A percentile compares a stretch with the other conserved stretches of the same genome.
These are phyloP conservation scores for Alternaria ethzedia DNA, from an alignment of 2,329 filamentous ascomycete genomes.

Conservation along the genomic window DNA sequence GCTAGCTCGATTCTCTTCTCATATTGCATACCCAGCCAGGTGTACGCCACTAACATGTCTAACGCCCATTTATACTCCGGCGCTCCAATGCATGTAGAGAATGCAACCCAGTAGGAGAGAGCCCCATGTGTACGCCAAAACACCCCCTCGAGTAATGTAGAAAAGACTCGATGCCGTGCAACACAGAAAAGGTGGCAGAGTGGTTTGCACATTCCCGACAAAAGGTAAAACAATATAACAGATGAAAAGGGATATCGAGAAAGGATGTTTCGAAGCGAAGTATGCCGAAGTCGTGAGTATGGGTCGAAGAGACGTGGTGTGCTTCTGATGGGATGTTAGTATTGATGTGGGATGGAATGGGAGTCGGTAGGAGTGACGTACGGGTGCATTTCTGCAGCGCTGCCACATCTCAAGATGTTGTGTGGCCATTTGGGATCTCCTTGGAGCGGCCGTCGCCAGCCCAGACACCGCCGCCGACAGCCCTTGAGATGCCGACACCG, in stretches of 20 bases:
- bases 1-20: constrained; percentile 7
- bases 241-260: constrained; percentile 26
- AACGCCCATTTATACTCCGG: constrained; percentile 15
- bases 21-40: constrained; percentile 1
- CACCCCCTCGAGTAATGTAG: constrained; percentile 5
- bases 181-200: constrained; percentile 7
- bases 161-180: constrained; percentile 6
- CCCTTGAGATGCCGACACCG: constrained; percentile 57
- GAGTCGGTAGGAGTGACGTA: neutral
- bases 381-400: neutral
- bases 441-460: constrained; percentile 47
- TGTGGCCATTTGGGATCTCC: constrained; percentile 40
- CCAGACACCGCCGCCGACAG: constrained; percentile 58
- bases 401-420: neutral
- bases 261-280: constrained; percentile 21
- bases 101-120: constrained; percentile 7
- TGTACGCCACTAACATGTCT: constrained; percentile 4
- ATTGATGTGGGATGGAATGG: neutral
- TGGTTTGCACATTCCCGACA: constrained; percentile 17
- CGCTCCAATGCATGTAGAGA: constrained; percentile 13
- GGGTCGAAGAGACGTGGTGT: neutral
- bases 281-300: constrained; percentile 18
- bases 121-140: constrained; percentile 4
- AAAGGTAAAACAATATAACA: constrained; percentile 20
- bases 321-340: constrained; percentile 1